Evolutionary conservation across 257 asterid species (phyloP).

Genomic region (Jasminum sambac): DNA sequence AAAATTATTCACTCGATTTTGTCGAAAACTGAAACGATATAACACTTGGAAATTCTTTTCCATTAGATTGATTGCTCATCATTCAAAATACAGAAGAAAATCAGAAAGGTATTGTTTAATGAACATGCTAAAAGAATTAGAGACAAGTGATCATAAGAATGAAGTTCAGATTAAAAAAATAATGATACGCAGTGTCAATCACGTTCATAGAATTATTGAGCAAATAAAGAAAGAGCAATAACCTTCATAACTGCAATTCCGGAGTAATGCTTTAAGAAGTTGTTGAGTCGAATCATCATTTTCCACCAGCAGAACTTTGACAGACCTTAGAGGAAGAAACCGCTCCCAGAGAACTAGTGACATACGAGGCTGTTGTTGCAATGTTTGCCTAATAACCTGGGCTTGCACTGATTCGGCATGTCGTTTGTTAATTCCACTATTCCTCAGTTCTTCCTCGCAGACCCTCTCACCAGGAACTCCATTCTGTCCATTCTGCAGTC

Average conservation of each 20-base stretch:
- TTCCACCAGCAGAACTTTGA: constrained; percentile 55
- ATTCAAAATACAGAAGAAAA: neutral
- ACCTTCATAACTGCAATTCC: constrained; percentile 61
- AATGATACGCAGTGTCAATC: neutral
- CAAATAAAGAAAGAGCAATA: neutral
- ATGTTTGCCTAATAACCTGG: constrained; percentile 28
- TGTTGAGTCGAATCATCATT: constrained; percentile 57
- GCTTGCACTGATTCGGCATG: constrained; percentile 24
- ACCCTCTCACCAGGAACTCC: constrained; percentile 28
- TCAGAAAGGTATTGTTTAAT: neutral
- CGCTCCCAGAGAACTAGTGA: constrained; percentile 44
- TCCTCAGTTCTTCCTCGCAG: constrained; percentile 40
- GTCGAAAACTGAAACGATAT: no score
- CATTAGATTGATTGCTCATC: neutral
- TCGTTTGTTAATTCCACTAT: constrained; percentile 26
- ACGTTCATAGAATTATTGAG: no score
- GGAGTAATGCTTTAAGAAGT: constrained; percentile 50
- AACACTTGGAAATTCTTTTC: neutral
- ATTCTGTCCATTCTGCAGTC: constrained; percentile 22
- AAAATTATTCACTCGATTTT: no score
- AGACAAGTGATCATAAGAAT: neutral
- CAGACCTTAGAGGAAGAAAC: constrained; percentile 54
- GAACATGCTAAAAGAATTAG: neutral
- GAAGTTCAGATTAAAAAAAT: neutral
- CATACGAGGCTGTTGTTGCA: constrained; percentile 34